Percentiles rank a stretch among this genome's conserved stretches.
phyloP scores from a whole-genome alignment of 225 moss, liverwort and hornwort species.

The Sphagnum tenellum region DNA sequence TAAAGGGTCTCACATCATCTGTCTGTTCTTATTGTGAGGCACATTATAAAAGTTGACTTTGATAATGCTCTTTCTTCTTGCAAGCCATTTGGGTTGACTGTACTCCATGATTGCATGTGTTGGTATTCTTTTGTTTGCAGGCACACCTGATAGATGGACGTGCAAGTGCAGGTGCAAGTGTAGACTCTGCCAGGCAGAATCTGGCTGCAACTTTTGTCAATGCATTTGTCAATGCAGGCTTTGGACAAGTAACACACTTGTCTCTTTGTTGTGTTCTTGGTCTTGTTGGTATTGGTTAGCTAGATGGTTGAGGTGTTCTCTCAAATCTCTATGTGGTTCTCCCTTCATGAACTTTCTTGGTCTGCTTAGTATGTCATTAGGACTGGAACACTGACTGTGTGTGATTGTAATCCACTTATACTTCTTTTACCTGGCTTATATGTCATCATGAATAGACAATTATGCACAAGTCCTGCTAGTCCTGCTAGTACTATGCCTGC shows the following conservation, averaged over 20 bases:
- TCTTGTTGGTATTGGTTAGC: not conserved
- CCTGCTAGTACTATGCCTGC: too few species aligned
- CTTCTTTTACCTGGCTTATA: too few species aligned
- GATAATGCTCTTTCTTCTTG: too few species aligned
- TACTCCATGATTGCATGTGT: not conserved
- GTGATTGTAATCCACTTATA: too few species aligned
- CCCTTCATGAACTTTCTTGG: not conserved
- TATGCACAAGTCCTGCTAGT: not conserved
- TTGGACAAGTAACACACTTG: constrained; percentile 21
- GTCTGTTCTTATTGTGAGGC: too few species aligned
- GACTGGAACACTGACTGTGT: too few species aligned
- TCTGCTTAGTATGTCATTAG: too few species aligned
- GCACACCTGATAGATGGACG: constrained; percentile 97
- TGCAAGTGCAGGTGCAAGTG: constrained; percentile 86
- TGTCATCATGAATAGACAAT: too few species aligned
- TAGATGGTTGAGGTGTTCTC: not conserved
- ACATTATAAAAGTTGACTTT: too few species aligned
- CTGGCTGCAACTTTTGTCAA: constrained; percentile 96
- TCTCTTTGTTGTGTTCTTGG: constrained; percentile 4
- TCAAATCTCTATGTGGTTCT: not conserved
- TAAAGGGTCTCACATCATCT: too few species aligned
- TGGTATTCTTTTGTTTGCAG: constrained; percentile 19
- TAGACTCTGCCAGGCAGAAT: constrained; percentile 97
- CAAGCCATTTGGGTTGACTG: too few species aligned
- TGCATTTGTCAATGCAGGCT: constrained; percentile 96